Conservation (phyloP, 2,329 filamentous ascomycete genomes). For the Teratosphaeria epicoccoides region DNA sequence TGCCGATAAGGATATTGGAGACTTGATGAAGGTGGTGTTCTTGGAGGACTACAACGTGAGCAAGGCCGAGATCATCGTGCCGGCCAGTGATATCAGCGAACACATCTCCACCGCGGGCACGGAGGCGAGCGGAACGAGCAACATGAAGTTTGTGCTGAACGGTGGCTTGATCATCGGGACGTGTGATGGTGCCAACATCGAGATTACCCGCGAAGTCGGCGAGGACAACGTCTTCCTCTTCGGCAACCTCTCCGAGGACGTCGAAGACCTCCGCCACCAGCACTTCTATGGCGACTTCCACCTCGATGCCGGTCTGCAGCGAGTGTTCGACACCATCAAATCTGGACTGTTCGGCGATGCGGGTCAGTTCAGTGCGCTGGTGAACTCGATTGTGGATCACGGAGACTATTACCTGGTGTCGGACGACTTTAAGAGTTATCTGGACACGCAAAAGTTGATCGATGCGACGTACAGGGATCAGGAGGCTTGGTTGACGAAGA, state of each 20-base stretch:
- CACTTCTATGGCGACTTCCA: slow-evolving; percentile 75
- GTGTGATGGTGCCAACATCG: slow-evolving; percentile 88
- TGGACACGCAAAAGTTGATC: slow-evolving; percentile 80
- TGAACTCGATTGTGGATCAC: slow-evolving; percentile 78
- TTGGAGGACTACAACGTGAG: slow-evolving; percentile 98
- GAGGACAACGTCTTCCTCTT: slow-evolving; percentile 98
- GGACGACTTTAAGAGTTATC: slow-evolving; percentile 92
- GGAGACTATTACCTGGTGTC: slow-evolving; percentile 97
- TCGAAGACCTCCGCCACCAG: slow-evolving; percentile 84
- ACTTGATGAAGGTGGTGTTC: slow-evolving; percentile 94
- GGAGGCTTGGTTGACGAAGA: slow-evolving; percentile 86
- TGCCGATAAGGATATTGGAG: slow-evolving; percentile 81
- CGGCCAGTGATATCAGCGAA: slow-evolving; percentile 92
- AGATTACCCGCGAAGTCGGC: slow-evolving; percentile 58
- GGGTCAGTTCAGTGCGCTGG: slow-evolving; percentile 67
- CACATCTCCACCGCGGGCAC: slow-evolving; percentile 98
- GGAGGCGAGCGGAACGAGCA: slow-evolving; percentile 78
- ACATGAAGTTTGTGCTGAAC: slow-evolving; percentile 99
- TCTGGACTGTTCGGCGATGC: slow-evolving; percentile 70
- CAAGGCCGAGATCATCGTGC: slow-evolving; percentile 94
- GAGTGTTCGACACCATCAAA: slow-evolving; percentile 78
- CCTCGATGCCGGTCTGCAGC: slow-evolving; percentile 63
- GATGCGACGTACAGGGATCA: slow-evolving; percentile 87
- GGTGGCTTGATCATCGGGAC: slow-evolving; percentile 96
- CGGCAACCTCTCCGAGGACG: slow-evolving; percentile 88